Conservation (phyloP, 2,329 filamentous ascomycete genomes). For the Sphaerostilbella broomeana region DNA sequence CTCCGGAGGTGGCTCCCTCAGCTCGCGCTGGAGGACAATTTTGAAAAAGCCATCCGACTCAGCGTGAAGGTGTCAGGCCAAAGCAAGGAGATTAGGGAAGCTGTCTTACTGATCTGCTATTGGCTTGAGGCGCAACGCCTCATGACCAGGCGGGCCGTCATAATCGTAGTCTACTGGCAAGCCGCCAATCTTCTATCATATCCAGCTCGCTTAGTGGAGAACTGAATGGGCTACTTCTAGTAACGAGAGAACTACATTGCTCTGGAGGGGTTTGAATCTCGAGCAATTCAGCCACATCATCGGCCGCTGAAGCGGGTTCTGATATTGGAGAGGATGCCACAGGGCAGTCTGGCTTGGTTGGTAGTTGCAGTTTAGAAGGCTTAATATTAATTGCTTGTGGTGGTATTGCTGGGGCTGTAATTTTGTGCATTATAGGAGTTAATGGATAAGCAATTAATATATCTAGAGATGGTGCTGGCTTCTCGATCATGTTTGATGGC, state of each 20-base stretch:
- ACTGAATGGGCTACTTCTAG: conserved; percentile 14
- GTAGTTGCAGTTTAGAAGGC: background rate
- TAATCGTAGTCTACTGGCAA: conserved; percentile 22
- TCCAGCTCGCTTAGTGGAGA: conserved; percentile 19
- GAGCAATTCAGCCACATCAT: background rate
- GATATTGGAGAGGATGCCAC: background rate
- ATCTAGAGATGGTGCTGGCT: no score
- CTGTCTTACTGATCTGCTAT: conserved; percentile 29
- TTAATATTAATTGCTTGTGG: no score
- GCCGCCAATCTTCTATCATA: conserved; percentile 16
- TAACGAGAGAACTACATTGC: background rate
- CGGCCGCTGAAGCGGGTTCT: background rate
- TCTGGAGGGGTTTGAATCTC: background rate
- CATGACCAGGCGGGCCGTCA: conserved; percentile 24
- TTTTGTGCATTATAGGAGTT: no score
- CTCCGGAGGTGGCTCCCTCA: conserved; percentile 26
- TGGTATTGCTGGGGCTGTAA: no score
- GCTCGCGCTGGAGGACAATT: conserved; percentile 25
- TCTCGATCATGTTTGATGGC: no score
- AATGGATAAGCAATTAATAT: no score
- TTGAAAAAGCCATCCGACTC: conserved; percentile 33
- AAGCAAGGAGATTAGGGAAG: conserved; percentile 29
- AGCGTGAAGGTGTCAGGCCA: conserved; percentile 25
- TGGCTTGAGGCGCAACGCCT: conserved; percentile 29
- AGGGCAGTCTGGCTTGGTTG: no score